Conservation (phyloP, 495 filamentous ascomycete species). For the Penicillium dipodomyicola region DNA sequence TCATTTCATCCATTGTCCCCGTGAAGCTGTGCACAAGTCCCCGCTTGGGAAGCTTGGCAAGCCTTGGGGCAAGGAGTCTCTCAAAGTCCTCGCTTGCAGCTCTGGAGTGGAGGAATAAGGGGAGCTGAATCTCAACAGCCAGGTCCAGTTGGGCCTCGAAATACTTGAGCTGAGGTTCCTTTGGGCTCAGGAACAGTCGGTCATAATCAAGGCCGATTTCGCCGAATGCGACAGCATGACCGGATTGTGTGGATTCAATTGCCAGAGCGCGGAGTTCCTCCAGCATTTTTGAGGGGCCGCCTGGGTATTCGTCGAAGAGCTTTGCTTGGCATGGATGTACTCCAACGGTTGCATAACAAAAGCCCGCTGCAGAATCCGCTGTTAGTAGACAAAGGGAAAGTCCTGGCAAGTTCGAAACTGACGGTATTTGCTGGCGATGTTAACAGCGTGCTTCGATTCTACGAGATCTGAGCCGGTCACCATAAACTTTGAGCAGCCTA, state of each 20-base stretch:
- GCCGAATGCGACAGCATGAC: constrained; percentile 75
- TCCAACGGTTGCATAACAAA: constrained; percentile 84
- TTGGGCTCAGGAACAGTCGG: constrained; percentile 72
- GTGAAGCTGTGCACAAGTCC: constrained; percentile 92
- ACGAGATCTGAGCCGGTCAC: constrained; percentile 87
- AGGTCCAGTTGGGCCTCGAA: constrained; percentile 79
- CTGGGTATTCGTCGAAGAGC: constrained; percentile 61
- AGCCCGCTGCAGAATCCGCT: constrained; percentile 56
- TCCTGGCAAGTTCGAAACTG: constrained; percentile 23
- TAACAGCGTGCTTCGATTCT: constrained; percentile 70
- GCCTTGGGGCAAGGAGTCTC: constrained; percentile 50
- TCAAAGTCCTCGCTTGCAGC: constrained; percentile 84
- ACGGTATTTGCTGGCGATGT: constrained; percentile 72
- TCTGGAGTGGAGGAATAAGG: constrained; percentile 86
- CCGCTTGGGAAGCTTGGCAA: constrained; percentile 59
- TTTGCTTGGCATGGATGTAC: constrained; percentile 84
- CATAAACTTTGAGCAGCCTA: constrained; percentile 85
- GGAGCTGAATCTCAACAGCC: constrained; percentile 73
- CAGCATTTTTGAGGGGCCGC: constrained; percentile 56
- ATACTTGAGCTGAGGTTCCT: constrained; percentile 76
- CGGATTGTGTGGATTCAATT: constrained; percentile 41
- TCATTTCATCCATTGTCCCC: constrained; percentile 79
- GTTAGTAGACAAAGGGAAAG: not conserved
- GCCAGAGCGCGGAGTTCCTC: constrained; percentile 59
- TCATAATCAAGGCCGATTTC: constrained; percentile 98